These are phyloP conservation scores for Royoungia palumana DNA, from an alignment of 768 basidiomycete genomes.

Conservation along the genomic window DNA sequence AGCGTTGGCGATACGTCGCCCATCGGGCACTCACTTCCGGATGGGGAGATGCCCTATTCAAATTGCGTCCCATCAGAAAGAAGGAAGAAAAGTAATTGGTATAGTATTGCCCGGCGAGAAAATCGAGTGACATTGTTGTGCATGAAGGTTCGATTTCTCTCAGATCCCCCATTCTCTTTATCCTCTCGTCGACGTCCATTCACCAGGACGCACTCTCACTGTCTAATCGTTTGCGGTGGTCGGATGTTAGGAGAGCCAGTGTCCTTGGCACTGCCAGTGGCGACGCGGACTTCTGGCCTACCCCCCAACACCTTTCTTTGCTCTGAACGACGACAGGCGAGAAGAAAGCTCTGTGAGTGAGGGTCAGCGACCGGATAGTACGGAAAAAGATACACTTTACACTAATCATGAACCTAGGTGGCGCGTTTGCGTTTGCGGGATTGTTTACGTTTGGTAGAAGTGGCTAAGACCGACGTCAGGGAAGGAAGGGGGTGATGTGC, in stretches of 20 bases:
- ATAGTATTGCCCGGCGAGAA: neutral
- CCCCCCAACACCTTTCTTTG: conserved; percentile 3
- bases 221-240: conserved; percentile 3
- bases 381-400: neutral
- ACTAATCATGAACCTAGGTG: conserved; percentile 2
- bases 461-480: neutral
- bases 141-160: neutral
- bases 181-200: neutral
- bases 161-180: neutral
- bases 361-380: neutral
- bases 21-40: neutral
- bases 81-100: neutral
- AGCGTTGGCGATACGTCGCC: neutral
- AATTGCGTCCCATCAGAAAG: neutral
- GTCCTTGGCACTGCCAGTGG: conserved; percentile 5
- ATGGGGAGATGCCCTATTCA: neutral
- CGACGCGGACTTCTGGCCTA: neutral
- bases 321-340: neutral
- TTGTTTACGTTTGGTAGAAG: neutral
- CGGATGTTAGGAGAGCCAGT: conserved; percentile 1
- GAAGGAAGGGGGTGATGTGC: neutral
- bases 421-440: too few species aligned
- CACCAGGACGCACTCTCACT: neutral
- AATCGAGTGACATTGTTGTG: neutral
- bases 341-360: conserved; percentile 1